A percentile compares a stretch with the other conserved stretches of the same genome.
These are phyloP conservation scores for Penicillium sp. DNA, from an alignment of 2,329 filamentous ascomycete species.

Conservation along the genomic window DNA sequence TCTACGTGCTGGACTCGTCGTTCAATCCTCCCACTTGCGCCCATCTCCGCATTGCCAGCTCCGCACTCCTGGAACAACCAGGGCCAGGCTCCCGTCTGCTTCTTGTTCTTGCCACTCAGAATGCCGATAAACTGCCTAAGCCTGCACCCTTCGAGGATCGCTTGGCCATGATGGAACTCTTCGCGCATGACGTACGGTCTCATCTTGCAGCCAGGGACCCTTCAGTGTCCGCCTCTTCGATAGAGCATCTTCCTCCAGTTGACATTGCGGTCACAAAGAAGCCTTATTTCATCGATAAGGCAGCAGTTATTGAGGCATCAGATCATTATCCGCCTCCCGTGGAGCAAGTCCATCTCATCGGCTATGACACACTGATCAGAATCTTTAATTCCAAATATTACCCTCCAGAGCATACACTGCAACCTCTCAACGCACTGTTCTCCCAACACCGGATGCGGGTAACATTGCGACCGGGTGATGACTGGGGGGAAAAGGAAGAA, in stretches of 20 bases:
- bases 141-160: constrained; percentile 54
- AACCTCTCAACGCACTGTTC: constrained; percentile 48
- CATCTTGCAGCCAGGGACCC: constrained; percentile 28
- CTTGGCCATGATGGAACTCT: constrained; percentile 53
- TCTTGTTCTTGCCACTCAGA: constrained; percentile 65
- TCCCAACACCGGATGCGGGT: constrained; percentile 49
- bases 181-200: constrained; percentile 49
- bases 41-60: constrained; percentile 59
- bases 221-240: constrained; percentile 1
- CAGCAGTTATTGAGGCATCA: constrained; percentile 46
- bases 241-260: constrained; percentile 36
- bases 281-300: constrained; percentile 55
- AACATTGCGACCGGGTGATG: constrained; percentile 48
- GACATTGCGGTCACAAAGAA: constrained; percentile 54
- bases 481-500: constrained; percentile 45
- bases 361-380: constrained; percentile 54
- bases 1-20: constrained; percentile 68
- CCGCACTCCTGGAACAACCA: constrained; percentile 52
- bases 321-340: constrained; percentile 40
- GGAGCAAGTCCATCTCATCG: constrained; percentile 53
- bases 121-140: constrained; percentile 64
- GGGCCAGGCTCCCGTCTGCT: constrained; percentile 50
- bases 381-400: constrained; percentile 56
- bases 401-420: constrained; percentile 48
- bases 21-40: constrained; percentile 68